A percentile compares a stretch with the other conserved stretches of the same genome.
These are phyloP conservation scores for Cordyceps farinosa DNA, from an alignment of 2,329 filamentous ascomycete genomes.

Conservation along the genomic window DNA sequence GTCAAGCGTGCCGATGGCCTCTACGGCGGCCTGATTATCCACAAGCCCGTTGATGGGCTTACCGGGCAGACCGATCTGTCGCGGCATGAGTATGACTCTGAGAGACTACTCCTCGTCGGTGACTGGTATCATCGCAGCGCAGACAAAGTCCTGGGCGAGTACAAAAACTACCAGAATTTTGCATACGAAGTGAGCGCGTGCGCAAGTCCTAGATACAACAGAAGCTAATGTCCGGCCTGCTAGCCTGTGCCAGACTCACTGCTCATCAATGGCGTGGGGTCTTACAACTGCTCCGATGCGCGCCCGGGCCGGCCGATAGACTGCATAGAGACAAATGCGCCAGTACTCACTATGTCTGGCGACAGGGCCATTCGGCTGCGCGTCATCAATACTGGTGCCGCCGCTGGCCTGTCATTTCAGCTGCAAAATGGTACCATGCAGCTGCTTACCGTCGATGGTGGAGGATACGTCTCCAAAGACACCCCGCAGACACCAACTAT, in stretches of 20 bases:
- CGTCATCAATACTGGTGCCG: slow-evolving; percentile 19
- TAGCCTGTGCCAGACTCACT: slow-evolving; percentile 20
- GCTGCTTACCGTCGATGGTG: slow-evolving; percentile 23
- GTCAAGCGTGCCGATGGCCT: slow-evolving; percentile 20
- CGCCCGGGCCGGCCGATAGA: slow-evolving; percentile 12
- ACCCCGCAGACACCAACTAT: slow-evolving; percentile 20
- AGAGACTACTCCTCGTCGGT: slow-evolving; percentile 18
- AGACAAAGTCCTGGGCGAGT: slow-evolving; percentile 11
- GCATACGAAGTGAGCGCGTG: slow-evolving; percentile 18
- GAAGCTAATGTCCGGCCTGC: neutral
- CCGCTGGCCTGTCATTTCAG: slow-evolving; percentile 20
- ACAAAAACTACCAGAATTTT: slow-evolving; percentile 18
- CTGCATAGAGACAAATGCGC: slow-evolving; percentile 10
- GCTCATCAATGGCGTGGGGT: slow-evolving; percentile 20
- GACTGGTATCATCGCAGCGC: slow-evolving; percentile 20
- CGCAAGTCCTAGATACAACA: neutral
- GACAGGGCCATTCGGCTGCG: slow-evolving; percentile 17
- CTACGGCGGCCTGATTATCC: slow-evolving; percentile 19
- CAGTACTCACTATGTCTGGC: neutral
- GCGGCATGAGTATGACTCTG: slow-evolving; percentile 14
- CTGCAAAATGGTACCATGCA: slow-evolving; percentile 19
- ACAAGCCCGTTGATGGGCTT: slow-evolving; percentile 7
- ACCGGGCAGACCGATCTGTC: neutral
- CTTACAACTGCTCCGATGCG: slow-evolving; percentile 19
- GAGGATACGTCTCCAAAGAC: slow-evolving; percentile 14